Evolutionary conservation across 169 alveolate genomes (phyloP), one percentile per base, ranked within the genome.

Genomic region (Plasmodium inui): DNA sequence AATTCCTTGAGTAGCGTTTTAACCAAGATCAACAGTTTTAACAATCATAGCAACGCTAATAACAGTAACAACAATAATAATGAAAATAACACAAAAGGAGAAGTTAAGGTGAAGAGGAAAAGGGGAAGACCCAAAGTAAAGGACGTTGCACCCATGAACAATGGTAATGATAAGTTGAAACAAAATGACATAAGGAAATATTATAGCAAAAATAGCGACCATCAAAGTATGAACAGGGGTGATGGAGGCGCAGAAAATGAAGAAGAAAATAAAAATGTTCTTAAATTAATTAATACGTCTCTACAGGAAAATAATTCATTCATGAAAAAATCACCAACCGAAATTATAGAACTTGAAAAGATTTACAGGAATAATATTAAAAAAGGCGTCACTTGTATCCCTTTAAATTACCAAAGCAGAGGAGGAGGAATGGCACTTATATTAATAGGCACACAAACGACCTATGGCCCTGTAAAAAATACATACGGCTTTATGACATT

Each of bases 361-460:
- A 91, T 44, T 72, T 91, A 81, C 74, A 91, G 82, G 74, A 91
- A 91, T 81, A 91, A 91, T 81, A 82, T 91, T 44, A 91, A 91
- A 82, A 82, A 80, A 81, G 95, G 95, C 19, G 95, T 91, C 4
- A 91, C 95, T 7, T 91, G 95, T 57, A 91, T 91, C 50, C 95
- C 95, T 91, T 91, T 91, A 91, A 91, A 91, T 82, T 91, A 91
- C 76, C 95, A 91, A 78, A 82, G 92, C 32, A 91, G 72, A 55
- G 95, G 95, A 32, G 95, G 95, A 30, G 95, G 92, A 91, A 91
- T 91, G 95, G 91, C 92, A 70, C 82, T 91, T 57, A 91, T 91
- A 70, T 91, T 91, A 39, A 91, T 91, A 50, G 95, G 81, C 8
- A 57, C 95, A 0, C 92, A 78, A 71, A 91, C 90, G 19, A 82